These are phyloP conservation scores for Catunica adiposa DNA, from an alignment of 2,329 filamentous ascomycete species.

Conservation along the genomic window DNA sequence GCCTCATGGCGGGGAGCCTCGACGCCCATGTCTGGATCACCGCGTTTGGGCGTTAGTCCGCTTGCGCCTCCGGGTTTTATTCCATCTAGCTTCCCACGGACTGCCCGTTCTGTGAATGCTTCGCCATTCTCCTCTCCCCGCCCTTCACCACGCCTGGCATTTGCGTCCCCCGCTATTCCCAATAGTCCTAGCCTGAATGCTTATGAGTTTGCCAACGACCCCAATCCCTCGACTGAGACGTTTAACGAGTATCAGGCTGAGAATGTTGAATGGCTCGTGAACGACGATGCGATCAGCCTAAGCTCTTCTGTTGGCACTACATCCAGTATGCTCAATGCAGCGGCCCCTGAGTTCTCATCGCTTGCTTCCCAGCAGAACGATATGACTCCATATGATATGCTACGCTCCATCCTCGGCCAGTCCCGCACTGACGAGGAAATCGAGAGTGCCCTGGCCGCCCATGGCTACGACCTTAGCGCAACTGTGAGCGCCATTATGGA, in stretches of 20 bases:
- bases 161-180: conserved; percentile 78
- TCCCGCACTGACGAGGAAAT: conserved; percentile 87
- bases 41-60: conserved; percentile 66
- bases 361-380: conserved; percentile 51
- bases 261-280: conserved; percentile 93
- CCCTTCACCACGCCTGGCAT: conserved; percentile 77
- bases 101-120: conserved; percentile 58
- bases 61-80: conserved; percentile 71
- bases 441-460: conserved; percentile 70
- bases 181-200: conserved; percentile 88
- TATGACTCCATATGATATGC: conserved; percentile 96
- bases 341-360: conserved; percentile 60
- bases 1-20: conserved; percentile 78
- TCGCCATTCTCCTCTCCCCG: conserved; percentile 91
- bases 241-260: conserved; percentile 86
- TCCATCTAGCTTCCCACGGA: conserved; percentile 58
- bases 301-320: conserved; percentile 55
- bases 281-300: conserved; percentile 67
- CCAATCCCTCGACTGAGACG: conserved; percentile 63
- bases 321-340: conserved; percentile 56
- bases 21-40: conserved; percentile 70
- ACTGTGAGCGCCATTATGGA: conserved; percentile 85
- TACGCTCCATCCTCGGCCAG: conserved; percentile 83
- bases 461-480: conserved; percentile 84
- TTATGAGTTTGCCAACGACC: conserved; percentile 80